phyloP scores from a whole-genome alignment of 139 green algal species.

The Astrephomene gubernaculifera region DNA sequence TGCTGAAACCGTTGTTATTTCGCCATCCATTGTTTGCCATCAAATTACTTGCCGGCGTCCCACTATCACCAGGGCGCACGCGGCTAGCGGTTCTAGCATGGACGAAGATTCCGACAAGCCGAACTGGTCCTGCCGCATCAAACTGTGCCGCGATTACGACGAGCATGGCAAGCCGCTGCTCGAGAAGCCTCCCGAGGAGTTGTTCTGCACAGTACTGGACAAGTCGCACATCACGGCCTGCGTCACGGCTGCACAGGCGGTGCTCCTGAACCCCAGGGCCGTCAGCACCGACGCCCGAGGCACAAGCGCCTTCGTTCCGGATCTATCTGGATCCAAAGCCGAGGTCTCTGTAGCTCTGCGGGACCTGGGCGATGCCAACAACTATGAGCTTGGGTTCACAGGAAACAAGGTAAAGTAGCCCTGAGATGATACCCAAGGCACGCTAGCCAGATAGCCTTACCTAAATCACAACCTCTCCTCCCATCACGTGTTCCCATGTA shows the following conservation, averaged over 20 bases:
- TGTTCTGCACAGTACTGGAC: not conserved
- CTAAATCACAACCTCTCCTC: not conserved
- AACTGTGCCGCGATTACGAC: not conserved
- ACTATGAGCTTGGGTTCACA: constrained; percentile 4
- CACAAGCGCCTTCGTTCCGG: not conserved
- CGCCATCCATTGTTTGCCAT: not conserved
- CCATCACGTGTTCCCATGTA: not conserved
- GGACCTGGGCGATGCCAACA: not conserved
- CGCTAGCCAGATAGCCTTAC: not conserved
- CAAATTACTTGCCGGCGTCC: not conserved
- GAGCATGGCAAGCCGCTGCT: not conserved
- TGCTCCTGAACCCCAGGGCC: not conserved
- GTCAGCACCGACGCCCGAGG: not conserved
- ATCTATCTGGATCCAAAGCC: not conserved
- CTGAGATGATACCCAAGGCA: not conserved
- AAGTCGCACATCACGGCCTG: not conserved
- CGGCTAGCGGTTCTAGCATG: not conserved
- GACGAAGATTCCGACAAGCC: not conserved
- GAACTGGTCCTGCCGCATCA: not conserved
- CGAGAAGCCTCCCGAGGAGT: not conserved
- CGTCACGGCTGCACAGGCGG: not conserved
- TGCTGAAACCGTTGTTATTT: not conserved
- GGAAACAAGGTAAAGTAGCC: not conserved
- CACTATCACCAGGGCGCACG: not conserved
- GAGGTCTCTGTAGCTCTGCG: not conserved